Base-by-base conservation (phyloP, 2,329 filamentous ascomycete genomes). In the Penicillium sp. region DNA sequence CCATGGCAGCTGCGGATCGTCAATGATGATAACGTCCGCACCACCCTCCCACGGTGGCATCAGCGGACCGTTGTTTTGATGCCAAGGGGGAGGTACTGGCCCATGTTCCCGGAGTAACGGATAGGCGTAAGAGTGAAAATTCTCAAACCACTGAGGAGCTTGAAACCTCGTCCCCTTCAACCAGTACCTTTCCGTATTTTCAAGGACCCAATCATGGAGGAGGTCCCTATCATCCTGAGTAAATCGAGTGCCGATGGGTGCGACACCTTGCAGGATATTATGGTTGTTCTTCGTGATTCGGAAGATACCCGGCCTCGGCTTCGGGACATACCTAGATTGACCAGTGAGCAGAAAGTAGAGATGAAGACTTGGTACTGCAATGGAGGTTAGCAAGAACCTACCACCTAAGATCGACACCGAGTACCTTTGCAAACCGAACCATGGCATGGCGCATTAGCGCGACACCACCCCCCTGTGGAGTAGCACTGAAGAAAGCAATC, bases 231-330 rank as follows among this genome's bases (percentile, higher is more conserved):
- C 84, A 1, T 88, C 83, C 0, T 79, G 68, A 0, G 83, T 84
- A 41, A 92, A 5, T 84, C 82, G 0, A 86, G 83, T 34, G 83
- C 80, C 42, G 4, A 3, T 5, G n/a, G 48, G 48, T 28, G 85
- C 86, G 37, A 92, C 89, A 7, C 90, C 90, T 75, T 94, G 90
- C 4, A 94, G 84, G 63, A 92, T 92, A 75, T 92, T 92, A 82
- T 93, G 90, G 69, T 92, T 89, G 63, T 89, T 92, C 77, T 92
- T 92, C 64, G 90, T 93, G 76, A 91, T 89, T 48, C 89, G 83
- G 76, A 92, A 92, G 10, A 92, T 86, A 15, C 88, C 86, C 5
- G 88, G 89, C 51, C 88, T 87, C 14, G 90, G 89, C 73, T 90
- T 91, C 5, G 90, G 90, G 1, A 92, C 90, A 61, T 82, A 84